Base-by-base conservation (phyloP, 345 rosid species). In the Salix koriyanagi region DNA sequence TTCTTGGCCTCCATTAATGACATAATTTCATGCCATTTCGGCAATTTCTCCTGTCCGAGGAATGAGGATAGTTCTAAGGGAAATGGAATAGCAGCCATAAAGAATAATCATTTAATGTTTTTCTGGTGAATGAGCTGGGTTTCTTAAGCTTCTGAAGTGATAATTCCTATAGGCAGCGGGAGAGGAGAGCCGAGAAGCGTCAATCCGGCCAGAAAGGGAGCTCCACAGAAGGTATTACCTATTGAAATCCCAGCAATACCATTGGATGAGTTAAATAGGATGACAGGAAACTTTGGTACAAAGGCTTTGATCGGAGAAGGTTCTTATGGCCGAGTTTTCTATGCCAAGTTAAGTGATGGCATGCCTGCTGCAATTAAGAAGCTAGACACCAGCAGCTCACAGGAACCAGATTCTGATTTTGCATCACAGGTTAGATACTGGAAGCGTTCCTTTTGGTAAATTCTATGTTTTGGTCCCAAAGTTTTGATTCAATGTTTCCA, bases 291-390 rank as follows among this genome's bases (percentile, higher is more conserved):
- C 77, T 96, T 96, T 44, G 98, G 96, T 2, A 73, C 85, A 25
- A 91, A 94, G 89, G 89, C 99, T 25, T 77, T 96, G 85, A 89
- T 94, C 1, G 99, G 97, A 69, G 99, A 96, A 85, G 99, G 98
- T 71, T 94, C 99, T n/a, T 96, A 92, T 39, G 98, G 98, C 73
- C 90, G 98, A 37, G 99, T 94, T 76, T 96, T 91, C 79, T 76
- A 58, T 52, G 99, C 92, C 70, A 88, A 85, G 78, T 77, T 90
- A 79, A 80, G 65, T 70, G 76, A 84, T 19, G 92, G 88, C 9
- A 79, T 67, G 70, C 72, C 75, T 56, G 98, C 84, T 54, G 98
- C 98, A 41, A 91, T 96, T 16, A 96, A 96, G 86, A 94, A 94
- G 82, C 90, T 96, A 42, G 99, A 96, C 46, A 87, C 92, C 69